Evolutionary conservation across 768 basidiomycete species (phyloP).

Genomic region (Sporobolomyces roseus): DNA sequence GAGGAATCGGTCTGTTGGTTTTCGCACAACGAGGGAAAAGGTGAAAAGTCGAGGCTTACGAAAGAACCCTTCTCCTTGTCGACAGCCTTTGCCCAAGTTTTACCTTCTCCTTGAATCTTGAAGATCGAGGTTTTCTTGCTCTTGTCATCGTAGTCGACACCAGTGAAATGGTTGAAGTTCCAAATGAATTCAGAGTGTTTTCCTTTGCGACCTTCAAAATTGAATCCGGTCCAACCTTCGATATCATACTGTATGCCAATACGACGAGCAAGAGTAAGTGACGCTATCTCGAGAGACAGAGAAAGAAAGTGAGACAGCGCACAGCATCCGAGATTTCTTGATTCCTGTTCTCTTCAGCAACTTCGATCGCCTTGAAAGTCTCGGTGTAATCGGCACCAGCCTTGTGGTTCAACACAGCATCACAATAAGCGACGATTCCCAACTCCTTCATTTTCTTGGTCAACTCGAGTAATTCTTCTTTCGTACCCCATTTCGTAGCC

Average conservation of each 20-base stretch:
- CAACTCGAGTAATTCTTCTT: slow-evolving; percentile 47
- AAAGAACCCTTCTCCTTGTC: slow-evolving; percentile 49
- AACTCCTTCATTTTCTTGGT: slow-evolving; percentile 45
- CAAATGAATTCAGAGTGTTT: slow-evolving; percentile 50
- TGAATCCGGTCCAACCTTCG: slow-evolving; percentile 52
- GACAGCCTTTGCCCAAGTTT: slow-evolving; percentile 50
- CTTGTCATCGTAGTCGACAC: slow-evolving; percentile 52
- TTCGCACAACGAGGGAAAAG: background rate
- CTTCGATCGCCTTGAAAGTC: slow-evolving; percentile 51
- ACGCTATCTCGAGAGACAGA: no score
- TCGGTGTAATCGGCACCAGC: slow-evolving; percentile 52
- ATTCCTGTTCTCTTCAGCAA: slow-evolving; percentile 50
- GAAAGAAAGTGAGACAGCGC: background rate
- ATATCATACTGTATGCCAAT: slow-evolving; percentile 47
- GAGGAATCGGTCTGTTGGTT: background rate
- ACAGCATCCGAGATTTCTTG: slow-evolving; percentile 48
- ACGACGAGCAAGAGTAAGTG: background rate
- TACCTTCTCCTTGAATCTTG: slow-evolving; percentile 52
- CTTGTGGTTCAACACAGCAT: slow-evolving; percentile 53
- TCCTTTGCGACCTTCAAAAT: slow-evolving; percentile 51
- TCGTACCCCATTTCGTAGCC: slow-evolving; percentile 52
- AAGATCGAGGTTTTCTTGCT: slow-evolving; percentile 47
- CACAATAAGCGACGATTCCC: slow-evolving; percentile 48
- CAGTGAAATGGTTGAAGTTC: slow-evolving; percentile 41
- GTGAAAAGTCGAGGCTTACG: background rate